phyloP scores from a whole-genome alignment of 2,329 filamentous ascomycete species.

The Venturia oleaginea region DNA sequence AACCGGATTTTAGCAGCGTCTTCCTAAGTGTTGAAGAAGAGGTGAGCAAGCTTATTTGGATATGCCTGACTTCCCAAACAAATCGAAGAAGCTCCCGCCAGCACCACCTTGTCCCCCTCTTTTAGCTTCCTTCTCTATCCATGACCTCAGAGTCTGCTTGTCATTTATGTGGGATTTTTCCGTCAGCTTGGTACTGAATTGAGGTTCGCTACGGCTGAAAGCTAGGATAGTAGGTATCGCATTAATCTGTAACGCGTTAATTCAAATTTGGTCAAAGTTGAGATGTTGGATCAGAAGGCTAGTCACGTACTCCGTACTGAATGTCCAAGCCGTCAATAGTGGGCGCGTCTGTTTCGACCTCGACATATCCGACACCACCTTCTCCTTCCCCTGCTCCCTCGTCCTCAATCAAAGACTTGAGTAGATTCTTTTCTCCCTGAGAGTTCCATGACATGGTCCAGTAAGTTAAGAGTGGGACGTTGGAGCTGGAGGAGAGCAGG shows the following conservation, averaged over 20 bases:
- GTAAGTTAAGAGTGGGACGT: slow-evolving; percentile 38
- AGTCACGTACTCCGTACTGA: slow-evolving; percentile 28
- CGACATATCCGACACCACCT: slow-evolving; percentile 38
- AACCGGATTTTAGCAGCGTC: no score
- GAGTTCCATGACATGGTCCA: slow-evolving; percentile 42
- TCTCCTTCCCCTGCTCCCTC: slow-evolving; percentile 36
- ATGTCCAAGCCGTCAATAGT: slow-evolving; percentile 34
- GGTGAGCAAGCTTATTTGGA: background rate
- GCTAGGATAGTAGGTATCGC: slow-evolving; percentile 41
- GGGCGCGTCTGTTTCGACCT: slow-evolving; percentile 40
- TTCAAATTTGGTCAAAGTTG: no score
- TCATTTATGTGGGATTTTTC: slow-evolving; percentile 37
- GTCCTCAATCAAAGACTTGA: slow-evolving; percentile 34
- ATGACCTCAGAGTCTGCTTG: slow-evolving; percentile 34
- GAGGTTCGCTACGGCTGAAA: slow-evolving; percentile 41
- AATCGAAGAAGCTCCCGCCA: slow-evolving; percentile 32
- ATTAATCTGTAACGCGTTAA: slow-evolving; percentile 26
- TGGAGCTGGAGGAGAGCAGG: slow-evolving; percentile 36
- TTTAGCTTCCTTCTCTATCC: slow-evolving; percentile 39
- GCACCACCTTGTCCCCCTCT: slow-evolving; percentile 37
- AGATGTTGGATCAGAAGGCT: background rate
- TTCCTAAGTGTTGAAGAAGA: background rate
- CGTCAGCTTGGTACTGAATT: slow-evolving; percentile 37
- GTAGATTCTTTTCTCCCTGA: slow-evolving; percentile 34
- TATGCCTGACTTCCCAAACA: slow-evolving; percentile 21